phyloP scores from a whole-genome alignment of 805 yeast genomes.

The Peterozyma xylosa region DNA sequence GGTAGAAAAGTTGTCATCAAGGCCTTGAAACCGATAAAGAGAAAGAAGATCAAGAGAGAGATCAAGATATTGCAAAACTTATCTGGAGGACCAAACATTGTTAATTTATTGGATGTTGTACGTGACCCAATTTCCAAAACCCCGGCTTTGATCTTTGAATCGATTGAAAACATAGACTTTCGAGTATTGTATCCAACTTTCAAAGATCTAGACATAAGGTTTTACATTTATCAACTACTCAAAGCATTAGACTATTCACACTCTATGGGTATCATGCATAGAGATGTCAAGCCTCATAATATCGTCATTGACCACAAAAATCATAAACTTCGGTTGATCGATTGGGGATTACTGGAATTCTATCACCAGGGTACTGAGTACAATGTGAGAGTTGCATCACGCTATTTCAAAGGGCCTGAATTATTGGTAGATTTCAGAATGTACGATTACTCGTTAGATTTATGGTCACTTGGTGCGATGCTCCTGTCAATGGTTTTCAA shows the following conservation, averaged over 20 bases:
- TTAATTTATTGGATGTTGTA: constrained; percentile 73
- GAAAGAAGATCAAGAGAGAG: constrained; percentile 86
- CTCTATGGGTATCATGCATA: constrained; percentile 90
- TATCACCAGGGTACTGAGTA: constrained; percentile 86
- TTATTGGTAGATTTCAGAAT: constrained; percentile 72
- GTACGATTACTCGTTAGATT: constrained; percentile 82
- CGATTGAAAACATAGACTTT: constrained; percentile 77
- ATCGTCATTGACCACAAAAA: constrained; percentile 81
- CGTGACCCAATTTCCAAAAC: constrained; percentile 74
- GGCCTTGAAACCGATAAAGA: constrained; percentile 86
- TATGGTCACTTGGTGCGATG: constrained; percentile 93
- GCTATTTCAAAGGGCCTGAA: constrained; percentile 92
- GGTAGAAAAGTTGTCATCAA: constrained; percentile 72
- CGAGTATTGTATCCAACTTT: constrained; percentile 75
- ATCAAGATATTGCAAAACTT: constrained; percentile 81
- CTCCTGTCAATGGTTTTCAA: constrained; percentile 82
- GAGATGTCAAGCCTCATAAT: constrained; percentile 92
- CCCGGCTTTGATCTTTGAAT: constrained; percentile 84
- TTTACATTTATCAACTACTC: constrained; percentile 73
- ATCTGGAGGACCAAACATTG: constrained; percentile 77
- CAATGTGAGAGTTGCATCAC: constrained; percentile 86
- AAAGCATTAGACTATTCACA: constrained; percentile 89
- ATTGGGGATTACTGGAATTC: constrained; percentile 94
- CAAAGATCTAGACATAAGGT: constrained; percentile 68
- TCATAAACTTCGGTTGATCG: constrained; percentile 64